Base-by-base conservation (phyloP, 139 green algal species). In the Chlamydomonas sphaeroides region DNA sequence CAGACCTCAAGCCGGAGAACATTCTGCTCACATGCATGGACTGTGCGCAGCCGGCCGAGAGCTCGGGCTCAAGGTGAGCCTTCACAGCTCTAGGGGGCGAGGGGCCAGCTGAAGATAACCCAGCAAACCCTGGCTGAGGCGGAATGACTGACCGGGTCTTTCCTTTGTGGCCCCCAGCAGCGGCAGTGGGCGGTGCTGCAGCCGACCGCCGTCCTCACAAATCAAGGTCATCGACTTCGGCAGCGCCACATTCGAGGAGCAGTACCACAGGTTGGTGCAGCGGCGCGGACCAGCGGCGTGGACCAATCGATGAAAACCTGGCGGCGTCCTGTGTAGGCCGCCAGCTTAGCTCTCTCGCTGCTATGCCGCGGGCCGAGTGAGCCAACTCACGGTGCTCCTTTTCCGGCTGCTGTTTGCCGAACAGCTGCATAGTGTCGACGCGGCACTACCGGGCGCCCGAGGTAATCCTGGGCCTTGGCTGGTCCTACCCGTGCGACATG, bases 1-100 rank as follows among this genome's bases (percentile, higher is more conserved):
- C 73, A 73, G 97, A 99, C 85, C 86, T 99, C 5, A 99, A 99
- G 92, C 97, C 97, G 20, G 97, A 99, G 86, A 99, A 99, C 92
- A 98, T 99, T 66, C 90, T 99, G 66, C 87, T 98, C 21, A 74
- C 85, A 4, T 87, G 74, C 17, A 69, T 82, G 8, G 88, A 72
- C n/a, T 72, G 42, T 62, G 75, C 41, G 21, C 75, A 82, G 33
- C 62, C 75, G 1, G 45, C 75, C 26, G 75, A 82, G 42, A 72
- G 68, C 51, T 70, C 74, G 11, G 65, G 73, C 36, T 87, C 83
- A n/a, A 80, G 83, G 83, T 79, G 36, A n/a, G n/a, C n/a, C n/a
- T n/a, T n/a, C n/a, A n/a, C n/a, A n/a, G n/a, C n/a, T n/a, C n/a
- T n/a, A n/a, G n/a, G n/a, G n/a, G n/a, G n/a, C n/a, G n/a, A n/a